Evolutionary conservation across 257 asterid genomes (phyloP).

Genomic region (Parsonsia alboflavescens): DNA sequence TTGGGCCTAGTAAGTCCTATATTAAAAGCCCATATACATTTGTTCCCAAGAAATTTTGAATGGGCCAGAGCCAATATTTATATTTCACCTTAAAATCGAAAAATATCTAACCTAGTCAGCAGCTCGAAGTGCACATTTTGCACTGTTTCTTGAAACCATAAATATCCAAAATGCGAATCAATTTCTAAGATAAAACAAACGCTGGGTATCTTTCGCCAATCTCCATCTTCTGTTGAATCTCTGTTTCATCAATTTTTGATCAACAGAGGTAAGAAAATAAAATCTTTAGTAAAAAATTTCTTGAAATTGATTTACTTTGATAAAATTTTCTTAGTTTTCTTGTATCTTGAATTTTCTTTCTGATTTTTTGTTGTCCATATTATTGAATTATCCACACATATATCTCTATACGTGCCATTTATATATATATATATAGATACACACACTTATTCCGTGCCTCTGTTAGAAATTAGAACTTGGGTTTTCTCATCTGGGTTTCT

Average conservation of each 20-base stretch:
- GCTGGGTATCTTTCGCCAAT: not conserved
- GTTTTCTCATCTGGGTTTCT: constrained; percentile 13
- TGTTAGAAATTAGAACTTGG: constrained; percentile 8
- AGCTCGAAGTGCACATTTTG: not conserved
- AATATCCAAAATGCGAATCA: not conserved
- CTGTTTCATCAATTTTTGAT: constrained; percentile 20
- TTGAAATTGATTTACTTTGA: not conserved
- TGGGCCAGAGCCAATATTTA: no score
- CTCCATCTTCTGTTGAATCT: not conserved
- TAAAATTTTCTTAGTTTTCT: constrained; percentile 7
- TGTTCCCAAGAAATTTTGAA: no score
- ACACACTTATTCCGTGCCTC: constrained; percentile 6
- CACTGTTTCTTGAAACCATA: not conserved
- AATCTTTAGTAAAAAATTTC: not conserved
- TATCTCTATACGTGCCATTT: constrained; percentile 7
- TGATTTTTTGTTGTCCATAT: constrained; percentile 32
- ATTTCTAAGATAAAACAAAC: not conserved
- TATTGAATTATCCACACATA: constrained; percentile 33
- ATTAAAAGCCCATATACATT: no score
- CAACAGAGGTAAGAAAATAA: constrained; percentile 14
- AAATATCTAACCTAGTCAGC: not conserved
- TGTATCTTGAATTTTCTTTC: not conserved
- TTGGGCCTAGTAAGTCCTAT: no score
- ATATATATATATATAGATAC: not conserved
- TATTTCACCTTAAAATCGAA: not conserved